Percentiles rank a stretch among this genome's conserved stretches.
Conservation (phyloP, 345 rosid species). For the Eucalyptus pumila region DNA sequence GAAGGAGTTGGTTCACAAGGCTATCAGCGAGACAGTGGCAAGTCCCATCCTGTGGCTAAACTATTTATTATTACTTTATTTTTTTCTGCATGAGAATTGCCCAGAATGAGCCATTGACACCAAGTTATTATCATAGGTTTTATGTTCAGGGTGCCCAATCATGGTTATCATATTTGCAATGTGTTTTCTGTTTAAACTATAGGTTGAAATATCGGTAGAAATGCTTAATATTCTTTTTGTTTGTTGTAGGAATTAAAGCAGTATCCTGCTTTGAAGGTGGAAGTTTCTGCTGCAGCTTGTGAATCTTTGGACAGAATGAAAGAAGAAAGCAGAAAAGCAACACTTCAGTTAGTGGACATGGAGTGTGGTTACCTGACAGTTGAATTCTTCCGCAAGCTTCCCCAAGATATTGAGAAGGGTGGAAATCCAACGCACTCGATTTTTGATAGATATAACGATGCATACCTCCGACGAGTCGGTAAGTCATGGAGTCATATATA, state of each 20-base stretch:
- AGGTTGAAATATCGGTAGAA: neutral
- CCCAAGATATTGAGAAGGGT: conserved; percentile 91
- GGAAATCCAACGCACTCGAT: conserved; percentile 92
- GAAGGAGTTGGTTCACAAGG: conserved; percentile 81
- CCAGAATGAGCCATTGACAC: neutral
- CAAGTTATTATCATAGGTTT: neutral
- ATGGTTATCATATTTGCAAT: neutral
- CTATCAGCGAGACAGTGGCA: conserved; percentile 53
- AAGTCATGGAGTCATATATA: neutral
- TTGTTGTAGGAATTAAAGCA: conserved; percentile 73
- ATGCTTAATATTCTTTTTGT: neutral
- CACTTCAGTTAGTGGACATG: conserved; percentile 86
- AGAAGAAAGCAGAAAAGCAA: conserved; percentile 85
- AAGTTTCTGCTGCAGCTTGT: conserved; percentile 72
- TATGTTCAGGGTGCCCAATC: neutral
- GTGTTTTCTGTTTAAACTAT: neutral
- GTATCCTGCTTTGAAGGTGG: conserved; percentile 79
- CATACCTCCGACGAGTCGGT: conserved; percentile 82
- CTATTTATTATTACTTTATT: neutral
- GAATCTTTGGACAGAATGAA: conserved; percentile 86
- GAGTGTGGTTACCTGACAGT: conserved; percentile 87
- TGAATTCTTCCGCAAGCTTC: conserved; percentile 93
- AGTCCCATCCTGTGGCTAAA: conserved; percentile 4
- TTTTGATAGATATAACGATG: conserved; percentile 78
- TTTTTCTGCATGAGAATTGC: neutral